Conservation (phyloP, 768 basidiomycete genomes). For the Scleroderma bovista region DNA sequence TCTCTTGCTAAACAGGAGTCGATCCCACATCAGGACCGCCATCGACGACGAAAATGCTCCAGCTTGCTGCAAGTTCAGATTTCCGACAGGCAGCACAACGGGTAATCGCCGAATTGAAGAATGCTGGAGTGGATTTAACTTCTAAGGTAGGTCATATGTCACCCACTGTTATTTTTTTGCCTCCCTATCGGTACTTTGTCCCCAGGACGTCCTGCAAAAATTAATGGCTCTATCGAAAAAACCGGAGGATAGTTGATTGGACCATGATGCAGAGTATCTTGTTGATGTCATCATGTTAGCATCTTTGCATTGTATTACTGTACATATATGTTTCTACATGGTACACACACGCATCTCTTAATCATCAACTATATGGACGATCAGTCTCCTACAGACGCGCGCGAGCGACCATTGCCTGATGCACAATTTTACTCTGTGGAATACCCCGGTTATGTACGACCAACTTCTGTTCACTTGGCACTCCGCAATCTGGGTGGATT, state of each 20-base stretch:
- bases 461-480: slow-evolving; percentile 55
- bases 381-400: slow-evolving; percentile 24
- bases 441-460: slow-evolving; percentile 81
- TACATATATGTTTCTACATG: no score
- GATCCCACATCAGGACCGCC: slow-evolving; percentile 42
- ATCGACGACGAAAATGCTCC: slow-evolving; percentile 49
- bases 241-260: slow-evolving; percentile 11
- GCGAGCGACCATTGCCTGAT: slow-evolving; percentile 44
- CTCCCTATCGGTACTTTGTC: not conserved
- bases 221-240: slow-evolving; percentile 24
- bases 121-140: slow-evolving; percentile 54
- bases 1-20: slow-evolving; percentile 34
- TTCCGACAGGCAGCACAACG: slow-evolving; percentile 44
- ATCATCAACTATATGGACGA: slow-evolving; percentile 5
- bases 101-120: slow-evolving; percentile 46
- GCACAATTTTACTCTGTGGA: slow-evolving; percentile 75
- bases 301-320: not conserved
- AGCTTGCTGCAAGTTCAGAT: slow-evolving; percentile 46
- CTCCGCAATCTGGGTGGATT: slow-evolving; percentile 68
- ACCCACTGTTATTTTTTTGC: not conserved
- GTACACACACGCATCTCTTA: not conserved
- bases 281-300: no score
- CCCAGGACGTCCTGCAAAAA: slow-evolving; percentile 42
- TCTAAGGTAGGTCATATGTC: slow-evolving; percentile 38
- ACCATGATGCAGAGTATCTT: no score